Evolutionary conservation across 2,329 filamentous ascomycete species (phyloP), one percentile per base, ranked within the genome.

Genomic region (Neofusicoccum parvum): DNA sequence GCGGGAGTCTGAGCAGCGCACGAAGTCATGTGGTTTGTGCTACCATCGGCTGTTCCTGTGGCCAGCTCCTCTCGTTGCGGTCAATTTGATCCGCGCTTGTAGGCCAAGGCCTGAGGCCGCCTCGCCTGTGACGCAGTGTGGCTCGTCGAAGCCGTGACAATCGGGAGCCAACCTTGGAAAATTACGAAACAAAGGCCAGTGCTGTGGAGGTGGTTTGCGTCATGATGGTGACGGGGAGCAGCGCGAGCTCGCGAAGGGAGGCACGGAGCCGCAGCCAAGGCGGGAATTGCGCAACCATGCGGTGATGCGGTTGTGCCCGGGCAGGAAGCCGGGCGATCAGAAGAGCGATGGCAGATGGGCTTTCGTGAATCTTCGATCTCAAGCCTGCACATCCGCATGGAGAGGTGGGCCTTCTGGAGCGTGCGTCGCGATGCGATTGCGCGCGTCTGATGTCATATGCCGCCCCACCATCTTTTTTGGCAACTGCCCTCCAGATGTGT

Each of bases 291-390:
- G 43, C 23, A 37, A 64, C 32, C 20, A 36, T 15, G 14, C 32
- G 27, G 32, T 9, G 6, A 20, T 20, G 51, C 23, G 23, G 23
- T 23, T 23, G 23, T 23, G 23, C 23, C 23, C 23, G 23, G 51
- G n/a, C 10, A 43, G 51, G 36, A 27, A 39, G 5, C 39, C 58
- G 12, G 62, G 36, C n/a, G 32, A 58, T 27, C 27, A 23, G 32
- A 39, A 37, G 23, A 15, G 45, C 54, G 43, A 65, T 23, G 23
- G 23, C 23, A 23, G 23, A 23, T 51, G 53, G 60, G 36, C 56
- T 27, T 65, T 65, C 46, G 32, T 45, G 36, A 59, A 64, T 60
- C 51, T 60, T 65, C 65, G 65, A 64, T 64, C 58, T 27, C 20
- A 39, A 32, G 17, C 27, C 39, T 64, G 60, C 60, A 37, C 48